Base-by-base conservation (phyloP, 2,329 filamentous ascomycete genomes). In the Verticillium nubilum region DNA sequence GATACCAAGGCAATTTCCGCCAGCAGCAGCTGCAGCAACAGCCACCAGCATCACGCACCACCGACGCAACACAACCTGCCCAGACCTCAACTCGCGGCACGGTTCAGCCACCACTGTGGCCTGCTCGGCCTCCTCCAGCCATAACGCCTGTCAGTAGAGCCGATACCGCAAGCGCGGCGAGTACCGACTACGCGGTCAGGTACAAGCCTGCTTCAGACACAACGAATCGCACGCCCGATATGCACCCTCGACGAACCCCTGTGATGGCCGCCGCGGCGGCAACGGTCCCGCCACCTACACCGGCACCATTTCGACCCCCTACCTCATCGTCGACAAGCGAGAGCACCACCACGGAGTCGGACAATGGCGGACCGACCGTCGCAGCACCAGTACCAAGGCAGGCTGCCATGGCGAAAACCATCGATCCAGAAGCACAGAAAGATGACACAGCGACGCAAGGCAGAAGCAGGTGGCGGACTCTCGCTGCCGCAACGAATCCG, bases 91-190 rank as follows among this genome's bases (percentile, higher is more conserved):
- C 70, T 61, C 68, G 69, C 6, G 69, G 67, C 29, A 75, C 80
- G 58, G 61, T 81, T 13, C 80, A 80, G 35, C 81, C 81, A 13
- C 79, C 79, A 0, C 66, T 81, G 12, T 82, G 82, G 86, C 78
- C 85, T 60, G 70, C 82, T 62, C 73, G 84, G n/a, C 84, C 84
- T 47, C 73, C 78, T 5, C 78, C 81, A 35, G 78, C 79, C 31
- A 77, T 78, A 2, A 86, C 84, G 0, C 84, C 85, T 0, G 70
- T 86, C 52, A 87, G 84, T 66, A 77, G 85, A 62, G 84, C 84
- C 19, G 85, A 88, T 61, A 87, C 85, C 1, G 79, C 83, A 19
- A 87, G 85, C 66, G 85, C 83, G 1, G 84, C 84, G 52, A 87
- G 85, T 68, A 88, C 85, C 1, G 80, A 85, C 3, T 88, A 88